Percentiles rank a stretch among this genome's conserved stretches.
Evolutionary conservation across 805 yeast species (phyloP).

Genomic region (Yarrowia osloensis): DNA sequence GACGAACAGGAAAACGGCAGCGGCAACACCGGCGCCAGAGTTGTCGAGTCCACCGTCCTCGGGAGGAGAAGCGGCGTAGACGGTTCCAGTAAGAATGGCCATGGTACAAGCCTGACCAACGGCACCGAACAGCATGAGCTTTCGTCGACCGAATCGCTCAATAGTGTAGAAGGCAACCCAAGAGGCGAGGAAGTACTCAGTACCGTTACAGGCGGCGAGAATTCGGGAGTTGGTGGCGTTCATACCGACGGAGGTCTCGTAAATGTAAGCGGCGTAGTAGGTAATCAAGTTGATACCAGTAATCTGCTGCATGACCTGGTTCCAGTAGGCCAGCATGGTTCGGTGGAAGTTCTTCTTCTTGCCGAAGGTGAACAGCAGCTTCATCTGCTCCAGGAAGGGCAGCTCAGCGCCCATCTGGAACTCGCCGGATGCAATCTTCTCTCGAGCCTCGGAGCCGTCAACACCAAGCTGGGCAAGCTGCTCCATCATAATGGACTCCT

Average conservation of each 20-base stretch:
- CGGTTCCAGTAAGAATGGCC: slow-evolving; percentile 35
- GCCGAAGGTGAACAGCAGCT: slow-evolving; percentile 20
- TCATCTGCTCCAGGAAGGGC: slow-evolving; percentile 8
- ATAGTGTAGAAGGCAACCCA: slow-evolving; percentile 49
- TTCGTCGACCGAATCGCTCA: slow-evolving; percentile 65
- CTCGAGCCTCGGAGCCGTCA: neutral
- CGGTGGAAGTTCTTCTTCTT: slow-evolving; percentile 32
- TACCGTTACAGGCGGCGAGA: slow-evolving; percentile 39
- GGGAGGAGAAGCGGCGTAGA: slow-evolving; percentile 13
- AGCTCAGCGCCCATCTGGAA: slow-evolving; percentile 24
- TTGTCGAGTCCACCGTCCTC: slow-evolving; percentile 21
- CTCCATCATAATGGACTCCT: slow-evolving; percentile 28
- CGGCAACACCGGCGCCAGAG: slow-evolving; percentile 12
- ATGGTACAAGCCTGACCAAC: slow-evolving; percentile 52
- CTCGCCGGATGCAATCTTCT: slow-evolving; percentile 2
- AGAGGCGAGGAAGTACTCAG: slow-evolving; percentile 64
- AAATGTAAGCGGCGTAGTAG: slow-evolving; percentile 84
- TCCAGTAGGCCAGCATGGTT: slow-evolving; percentile 44
- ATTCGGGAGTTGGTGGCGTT: slow-evolving; percentile 33
- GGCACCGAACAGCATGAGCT: slow-evolving; percentile 68
- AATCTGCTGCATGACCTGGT: slow-evolving; percentile 70
- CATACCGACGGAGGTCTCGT: slow-evolving; percentile 63
- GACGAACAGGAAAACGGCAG: slow-evolving; percentile 25
- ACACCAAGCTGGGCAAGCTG: slow-evolving; percentile 25
- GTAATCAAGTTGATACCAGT: slow-evolving; percentile 89